Conservation (phyloP, 1,139 yeast species). For the Scheffersomyces segobiensis region DNA sequence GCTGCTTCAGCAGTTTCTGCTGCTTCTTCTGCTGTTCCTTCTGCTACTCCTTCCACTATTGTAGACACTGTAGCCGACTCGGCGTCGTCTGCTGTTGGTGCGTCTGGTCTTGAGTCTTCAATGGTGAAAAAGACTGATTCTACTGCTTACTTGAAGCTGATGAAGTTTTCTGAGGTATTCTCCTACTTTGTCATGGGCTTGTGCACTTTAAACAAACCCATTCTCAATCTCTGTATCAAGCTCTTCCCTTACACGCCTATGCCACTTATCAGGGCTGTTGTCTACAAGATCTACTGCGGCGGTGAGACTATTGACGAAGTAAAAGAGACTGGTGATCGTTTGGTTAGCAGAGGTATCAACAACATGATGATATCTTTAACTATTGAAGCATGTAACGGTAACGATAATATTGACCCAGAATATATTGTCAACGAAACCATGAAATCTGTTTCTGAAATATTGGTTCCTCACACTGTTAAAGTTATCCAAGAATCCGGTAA, state of each 20-base stretch:
- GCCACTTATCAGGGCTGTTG: slow-evolving; percentile 65
- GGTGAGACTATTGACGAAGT: slow-evolving; percentile 80
- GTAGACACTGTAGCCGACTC: neutral
- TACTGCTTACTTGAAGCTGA: slow-evolving; percentile 35
- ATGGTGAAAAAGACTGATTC: slow-evolving; percentile 2
- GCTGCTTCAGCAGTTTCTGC: neutral
- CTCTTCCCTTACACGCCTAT: slow-evolving; percentile 78
- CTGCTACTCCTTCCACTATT: neutral
- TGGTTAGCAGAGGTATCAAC: slow-evolving; percentile 73
- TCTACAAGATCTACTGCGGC: slow-evolving; percentile 86
- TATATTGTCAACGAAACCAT: slow-evolving; percentile 67
- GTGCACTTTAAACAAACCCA: slow-evolving; percentile 64
- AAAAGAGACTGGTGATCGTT: slow-evolving; percentile 62
- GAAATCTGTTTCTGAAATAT: slow-evolving; percentile 64
- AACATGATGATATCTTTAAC: slow-evolving; percentile 95
- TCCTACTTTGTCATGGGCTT: slow-evolving; percentile 68
- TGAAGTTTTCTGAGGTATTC: slow-evolving; percentile 46
- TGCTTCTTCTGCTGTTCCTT: neutral
- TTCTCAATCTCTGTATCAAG: slow-evolving; percentile 60
- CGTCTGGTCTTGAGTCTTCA: neutral
- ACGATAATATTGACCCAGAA: slow-evolving; percentile 58
- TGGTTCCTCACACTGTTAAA: slow-evolving; percentile 66
- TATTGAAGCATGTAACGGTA: slow-evolving; percentile 89
- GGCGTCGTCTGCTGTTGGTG: neutral
- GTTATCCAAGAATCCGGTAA: slow-evolving; percentile 46